Evolutionary conservation across 2,329 filamentous ascomycete species (phyloP).

Genomic region (Pseudocercospora cruenta): DNA sequence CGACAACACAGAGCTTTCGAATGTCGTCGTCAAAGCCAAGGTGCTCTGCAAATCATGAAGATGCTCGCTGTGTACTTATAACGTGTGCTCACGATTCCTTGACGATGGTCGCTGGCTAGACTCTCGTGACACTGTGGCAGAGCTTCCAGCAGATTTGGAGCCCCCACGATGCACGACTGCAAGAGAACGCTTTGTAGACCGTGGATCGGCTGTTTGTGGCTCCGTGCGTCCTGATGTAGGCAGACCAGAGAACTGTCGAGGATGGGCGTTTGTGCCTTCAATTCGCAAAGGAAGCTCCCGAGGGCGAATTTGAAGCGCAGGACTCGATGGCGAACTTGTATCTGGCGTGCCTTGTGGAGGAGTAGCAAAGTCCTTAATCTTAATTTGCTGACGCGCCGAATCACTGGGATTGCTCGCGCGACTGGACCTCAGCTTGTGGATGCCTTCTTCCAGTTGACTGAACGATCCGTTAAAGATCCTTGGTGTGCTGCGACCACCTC

Average conservation of each 20-base stretch:
- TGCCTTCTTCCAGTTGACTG: slow-evolving; percentile 27
- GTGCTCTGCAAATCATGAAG: slow-evolving; percentile 56
- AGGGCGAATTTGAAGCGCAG: slow-evolving; percentile 15
- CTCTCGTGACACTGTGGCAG: slow-evolving; percentile 5
- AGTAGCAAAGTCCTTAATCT: slow-evolving; percentile 17
- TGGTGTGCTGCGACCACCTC: slow-evolving; percentile 21
- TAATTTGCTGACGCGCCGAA: slow-evolving; percentile 6
- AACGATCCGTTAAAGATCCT: slow-evolving; percentile 35
- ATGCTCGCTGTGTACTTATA: neutral
- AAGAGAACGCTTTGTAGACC: neutral
- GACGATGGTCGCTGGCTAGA: slow-evolving; percentile 10
- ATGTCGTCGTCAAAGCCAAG: slow-evolving; percentile 68
- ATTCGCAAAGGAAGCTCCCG: neutral
- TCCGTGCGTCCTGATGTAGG: slow-evolving; percentile 16
- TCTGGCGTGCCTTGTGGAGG: slow-evolving; percentile 8
- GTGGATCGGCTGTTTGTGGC: slow-evolving; percentile 20
- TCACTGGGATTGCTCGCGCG: slow-evolving; percentile 2
- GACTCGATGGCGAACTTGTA: slow-evolving; percentile 24
- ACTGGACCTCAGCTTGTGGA: slow-evolving; percentile 24
- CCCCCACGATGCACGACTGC: slow-evolving; percentile 11
- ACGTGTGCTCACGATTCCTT: slow-evolving; percentile 12
- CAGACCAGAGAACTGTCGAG: slow-evolving; percentile 18
- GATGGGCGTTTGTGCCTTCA: neutral
- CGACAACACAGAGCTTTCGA: slow-evolving; percentile 62
- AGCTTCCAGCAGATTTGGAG: slow-evolving; percentile 6